These are phyloP conservation scores for Zasmidium citrigriseum DNA, from an alignment of 2,329 filamentous ascomycete species.

Conservation along the genomic window DNA sequence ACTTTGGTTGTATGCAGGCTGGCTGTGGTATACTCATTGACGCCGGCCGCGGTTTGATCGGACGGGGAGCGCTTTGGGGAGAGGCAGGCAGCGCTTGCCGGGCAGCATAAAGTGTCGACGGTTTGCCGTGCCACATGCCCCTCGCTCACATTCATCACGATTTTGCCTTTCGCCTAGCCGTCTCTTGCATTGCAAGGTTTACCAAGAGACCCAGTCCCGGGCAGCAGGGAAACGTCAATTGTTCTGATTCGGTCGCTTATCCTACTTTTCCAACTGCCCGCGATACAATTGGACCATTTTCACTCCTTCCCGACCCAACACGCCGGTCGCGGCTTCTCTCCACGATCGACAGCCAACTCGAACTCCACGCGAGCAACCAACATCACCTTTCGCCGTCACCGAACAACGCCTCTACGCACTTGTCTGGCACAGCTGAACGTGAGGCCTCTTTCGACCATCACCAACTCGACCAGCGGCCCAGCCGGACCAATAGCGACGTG, in stretches of 20 bases:
- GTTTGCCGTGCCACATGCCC: slow-evolving; percentile 4
- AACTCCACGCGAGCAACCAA: slow-evolving; percentile 5
- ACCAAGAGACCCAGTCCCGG: neutral
- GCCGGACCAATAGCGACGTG: slow-evolving; percentile 12
- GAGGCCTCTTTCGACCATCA: neutral
- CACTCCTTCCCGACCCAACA: neutral
- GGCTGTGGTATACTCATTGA: slow-evolving; percentile 1
- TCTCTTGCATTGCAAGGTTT: neutral
- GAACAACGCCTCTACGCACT: slow-evolving; percentile 3
- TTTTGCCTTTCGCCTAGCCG: neutral
- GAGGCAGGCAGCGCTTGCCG: neutral
- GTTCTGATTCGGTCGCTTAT: too few species aligned
- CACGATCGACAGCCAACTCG: neutral
- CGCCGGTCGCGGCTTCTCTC: neutral
- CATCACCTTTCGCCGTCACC: slow-evolving; percentile 8
- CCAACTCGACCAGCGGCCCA: slow-evolving; percentile 2
- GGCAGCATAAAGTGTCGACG: neutral
- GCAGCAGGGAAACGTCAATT: neutral
- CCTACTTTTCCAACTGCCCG: too few species aligned
- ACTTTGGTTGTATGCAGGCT: neutral
- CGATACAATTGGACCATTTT: neutral
- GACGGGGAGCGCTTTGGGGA: neutral
- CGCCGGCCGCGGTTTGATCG: neutral
- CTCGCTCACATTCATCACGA: slow-evolving; percentile 1
- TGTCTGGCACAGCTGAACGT: slow-evolving; percentile 3